Evolutionary conservation across 305 asterid species (phyloP).

Genomic region (Rubia balearica): DNA sequence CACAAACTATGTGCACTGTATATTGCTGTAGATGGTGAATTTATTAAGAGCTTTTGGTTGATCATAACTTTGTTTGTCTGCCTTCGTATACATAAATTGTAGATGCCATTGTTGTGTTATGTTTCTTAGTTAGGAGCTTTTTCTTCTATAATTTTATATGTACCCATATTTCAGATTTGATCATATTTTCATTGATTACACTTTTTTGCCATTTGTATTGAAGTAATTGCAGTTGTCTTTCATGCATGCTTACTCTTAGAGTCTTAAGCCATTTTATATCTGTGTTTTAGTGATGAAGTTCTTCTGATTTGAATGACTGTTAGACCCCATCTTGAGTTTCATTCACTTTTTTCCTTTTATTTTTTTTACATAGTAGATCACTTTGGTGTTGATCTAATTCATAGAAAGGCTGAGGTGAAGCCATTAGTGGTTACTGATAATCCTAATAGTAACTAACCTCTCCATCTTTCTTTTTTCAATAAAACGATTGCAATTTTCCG

Average conservation of each 20-base stretch:
- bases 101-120: neutral
- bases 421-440: no score
- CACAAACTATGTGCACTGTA: constrained; percentile 71
- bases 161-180: neutral
- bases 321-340: no score
- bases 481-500: neutral
- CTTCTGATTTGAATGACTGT: no score
- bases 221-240: constrained; percentile 5
- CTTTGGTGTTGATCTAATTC: no score
- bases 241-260: constrained; percentile 23
- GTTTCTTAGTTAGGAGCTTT: neutral
- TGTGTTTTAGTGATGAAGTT: neutral
- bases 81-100: neutral
- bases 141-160: neutral
- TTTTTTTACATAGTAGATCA: no score
- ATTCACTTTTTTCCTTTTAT: no score
- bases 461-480: neutral
- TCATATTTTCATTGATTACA: neutral
- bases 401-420: no score
- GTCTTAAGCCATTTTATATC: constrained; percentile 18
- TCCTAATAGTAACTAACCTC: neutral
- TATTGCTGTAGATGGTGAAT: constrained; percentile 48
- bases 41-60: neutral
- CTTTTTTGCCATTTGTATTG: neutral
- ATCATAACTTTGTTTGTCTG: neutral